Percentiles rank a stretch among this genome's conserved stretches.
phyloP scores from a whole-genome alignment of 345 rosid genomes.

The Eucalyptus viminalis region DNA sequence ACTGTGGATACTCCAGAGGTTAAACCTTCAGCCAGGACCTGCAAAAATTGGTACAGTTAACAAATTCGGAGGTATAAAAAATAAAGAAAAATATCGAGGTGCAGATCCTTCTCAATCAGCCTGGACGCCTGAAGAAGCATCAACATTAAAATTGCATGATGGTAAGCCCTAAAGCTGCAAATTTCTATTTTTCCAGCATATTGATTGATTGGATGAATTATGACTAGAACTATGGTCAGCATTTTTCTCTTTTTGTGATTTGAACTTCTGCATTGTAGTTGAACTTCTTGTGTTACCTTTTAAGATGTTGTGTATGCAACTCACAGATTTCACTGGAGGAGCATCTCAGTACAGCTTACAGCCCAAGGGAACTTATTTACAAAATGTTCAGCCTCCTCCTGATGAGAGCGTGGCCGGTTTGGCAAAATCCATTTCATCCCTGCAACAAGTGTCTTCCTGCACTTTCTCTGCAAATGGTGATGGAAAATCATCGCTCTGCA shows the following conservation, averaged over 20 bases:
- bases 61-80: slow-evolving; percentile 19
- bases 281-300: background rate
- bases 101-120: slow-evolving; percentile 13
- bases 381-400: background rate
- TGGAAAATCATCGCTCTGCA: slow-evolving; percentile 43
- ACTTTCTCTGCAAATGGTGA: slow-evolving; percentile 8
- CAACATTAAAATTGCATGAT: background rate
- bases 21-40: background rate
- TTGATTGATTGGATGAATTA: background rate
- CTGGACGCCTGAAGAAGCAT: slow-evolving; percentile 5
- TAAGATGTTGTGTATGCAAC: background rate
- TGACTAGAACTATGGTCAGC: background rate
- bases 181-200: background rate
- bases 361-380: background rate
- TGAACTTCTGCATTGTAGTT: background rate
- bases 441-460: slow-evolving; percentile 3
- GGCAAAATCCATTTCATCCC: background rate
- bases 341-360: background rate
- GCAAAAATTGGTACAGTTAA: background rate
- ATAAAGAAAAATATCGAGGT: slow-evolving; percentile 7
- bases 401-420: background rate
- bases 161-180: background rate
- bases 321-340: slow-evolving; percentile 9
- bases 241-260: background rate
- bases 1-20: slow-evolving; percentile 19